phyloP scores from a whole-genome alignment of 192 early-diverging fungal genomes.

The Coemansia sp. region DNA sequence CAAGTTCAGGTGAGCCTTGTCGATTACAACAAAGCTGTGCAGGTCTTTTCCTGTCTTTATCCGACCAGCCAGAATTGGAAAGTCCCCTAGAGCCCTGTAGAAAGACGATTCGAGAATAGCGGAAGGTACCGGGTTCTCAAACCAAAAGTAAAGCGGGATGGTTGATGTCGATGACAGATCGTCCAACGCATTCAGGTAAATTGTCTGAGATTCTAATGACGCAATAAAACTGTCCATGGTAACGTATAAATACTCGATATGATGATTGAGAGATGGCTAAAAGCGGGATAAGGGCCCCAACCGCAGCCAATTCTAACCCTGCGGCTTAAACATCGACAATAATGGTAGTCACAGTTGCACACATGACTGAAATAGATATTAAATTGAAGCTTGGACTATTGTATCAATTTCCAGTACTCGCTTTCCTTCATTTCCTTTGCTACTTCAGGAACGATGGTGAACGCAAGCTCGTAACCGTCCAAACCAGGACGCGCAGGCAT shows the following conservation, averaged over 20 bases:
- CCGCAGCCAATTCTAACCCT: too few species aligned
- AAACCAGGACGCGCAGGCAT: background rate
- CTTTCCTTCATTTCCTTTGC: background rate
- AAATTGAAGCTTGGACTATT: too few species aligned
- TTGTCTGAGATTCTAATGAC: constrained; percentile 1
- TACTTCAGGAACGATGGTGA: background rate
- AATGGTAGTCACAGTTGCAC: too few species aligned
- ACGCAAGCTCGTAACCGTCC: background rate
- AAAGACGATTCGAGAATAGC: constrained; percentile 18
- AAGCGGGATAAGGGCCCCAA: too few species aligned
- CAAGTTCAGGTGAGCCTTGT: constrained; percentile 23
- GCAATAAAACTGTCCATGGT: constrained; percentile 4
- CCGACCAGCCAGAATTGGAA: too few species aligned
- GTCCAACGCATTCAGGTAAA: constrained; percentile 14
- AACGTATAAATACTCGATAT: background rate
- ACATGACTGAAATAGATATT: too few species aligned
- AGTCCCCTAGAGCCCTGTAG: constrained; percentile 13
- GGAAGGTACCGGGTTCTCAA: constrained; percentile 15
- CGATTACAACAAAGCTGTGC: background rate
- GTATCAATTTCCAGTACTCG: constrained; percentile 1
- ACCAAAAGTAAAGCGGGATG: constrained; percentile 15
- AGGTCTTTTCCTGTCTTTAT: too few species aligned
- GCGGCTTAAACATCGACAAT: too few species aligned
- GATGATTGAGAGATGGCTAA: too few species aligned
- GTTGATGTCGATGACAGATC: constrained; percentile 5